Evolutionary conservation across 352 stramenopile genomes (phyloP).

Genomic region (Phytopythium helicoides): DNA sequence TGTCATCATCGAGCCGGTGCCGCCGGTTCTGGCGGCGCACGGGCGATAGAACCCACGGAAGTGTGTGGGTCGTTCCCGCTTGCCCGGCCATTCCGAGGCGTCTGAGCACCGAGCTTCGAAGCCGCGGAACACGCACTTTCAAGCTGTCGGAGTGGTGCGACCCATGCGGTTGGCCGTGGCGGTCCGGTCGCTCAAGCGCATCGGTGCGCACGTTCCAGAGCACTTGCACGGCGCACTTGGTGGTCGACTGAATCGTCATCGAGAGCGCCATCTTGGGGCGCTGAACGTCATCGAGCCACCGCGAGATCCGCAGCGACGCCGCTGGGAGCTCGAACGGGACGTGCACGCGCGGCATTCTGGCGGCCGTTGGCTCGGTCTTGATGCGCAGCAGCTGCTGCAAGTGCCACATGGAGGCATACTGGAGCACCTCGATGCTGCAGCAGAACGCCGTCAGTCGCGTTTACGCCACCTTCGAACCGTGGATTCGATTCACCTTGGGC

Average conservation of each 20-base stretch:
- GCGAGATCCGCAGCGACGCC: constrained; percentile 25
- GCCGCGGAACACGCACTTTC: not conserved
- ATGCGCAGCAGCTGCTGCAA: constrained; percentile 60
- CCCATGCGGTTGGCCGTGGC: no score
- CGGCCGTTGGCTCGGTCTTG: constrained; percentile 26
- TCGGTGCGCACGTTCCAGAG: constrained; percentile 30
- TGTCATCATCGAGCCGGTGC: constrained; percentile 26
- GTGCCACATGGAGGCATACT: constrained; percentile 58
- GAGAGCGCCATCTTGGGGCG: constrained; percentile 13
- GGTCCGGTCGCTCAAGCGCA: constrained; percentile 15
- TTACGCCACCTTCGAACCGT: no score
- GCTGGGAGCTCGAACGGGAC: constrained; percentile 43
- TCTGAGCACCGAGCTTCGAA: not conserved
- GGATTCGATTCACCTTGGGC: constrained; percentile 22
- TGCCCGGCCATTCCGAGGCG: constrained; percentile 1
- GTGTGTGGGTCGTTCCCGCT: constrained; percentile 10
- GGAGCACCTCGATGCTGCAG: constrained; percentile 44
- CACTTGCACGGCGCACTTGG: constrained; percentile 26
- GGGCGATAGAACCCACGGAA: constrained; percentile 25
- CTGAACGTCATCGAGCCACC: constrained; percentile 2
- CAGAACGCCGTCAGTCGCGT: constrained; percentile 2
- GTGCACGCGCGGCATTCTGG: constrained; percentile 37
- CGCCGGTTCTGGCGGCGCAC: constrained; percentile 14
- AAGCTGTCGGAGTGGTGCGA: not conserved
- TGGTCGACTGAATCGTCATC: constrained; percentile 19